Evolutionary conservation across 148 eudicot species (phyloP).

Genomic region (Bassia scoparia): DNA sequence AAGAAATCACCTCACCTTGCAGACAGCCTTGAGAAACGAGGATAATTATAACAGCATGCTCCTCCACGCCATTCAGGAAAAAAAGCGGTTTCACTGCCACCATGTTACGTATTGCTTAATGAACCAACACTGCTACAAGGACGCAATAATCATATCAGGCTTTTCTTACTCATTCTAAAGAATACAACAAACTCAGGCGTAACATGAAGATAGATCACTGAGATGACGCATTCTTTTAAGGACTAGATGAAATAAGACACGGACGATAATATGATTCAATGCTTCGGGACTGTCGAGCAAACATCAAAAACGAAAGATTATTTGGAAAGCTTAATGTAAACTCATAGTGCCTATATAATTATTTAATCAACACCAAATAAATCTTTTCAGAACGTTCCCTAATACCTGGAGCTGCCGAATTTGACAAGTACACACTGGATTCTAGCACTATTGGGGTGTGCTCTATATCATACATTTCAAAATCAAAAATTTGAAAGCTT

Average conservation of each 20-base stretch:
- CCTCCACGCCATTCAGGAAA: conserved; percentile 94
- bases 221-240: conserved; percentile 77
- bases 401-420: conserved; percentile 95
- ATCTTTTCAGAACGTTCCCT: background rate
- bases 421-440: conserved; percentile 90
- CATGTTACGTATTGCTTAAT: conserved; percentile 63
- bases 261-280: conserved; percentile 84
- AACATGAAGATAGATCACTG: conserved; percentile 44
- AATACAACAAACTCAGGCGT: background rate
- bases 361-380: background rate
- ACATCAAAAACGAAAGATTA: conserved; percentile 1
- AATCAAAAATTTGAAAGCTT: conserved; percentile 3
- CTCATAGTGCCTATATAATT: background rate
- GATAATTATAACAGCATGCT: conserved; percentile 91
- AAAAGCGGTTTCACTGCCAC: conserved; percentile 58
- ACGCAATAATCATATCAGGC: background rate
- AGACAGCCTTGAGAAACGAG: conserved; percentile 95
- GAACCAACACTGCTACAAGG: conserved; percentile 44
- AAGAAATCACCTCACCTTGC: conserved; percentile 79
- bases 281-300: conserved; percentile 92
- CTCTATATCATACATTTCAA: conserved; percentile 62
- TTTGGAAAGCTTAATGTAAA: no score
- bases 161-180: conserved; percentile 3
- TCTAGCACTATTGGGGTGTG: conserved; percentile 99
- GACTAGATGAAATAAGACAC: conserved; percentile 70